Evolutionary conservation across 1,284 basidiomycete genomes (phyloP), one percentile per base, ranked within the genome.

Genomic region (Puccinia hordei): DNA sequence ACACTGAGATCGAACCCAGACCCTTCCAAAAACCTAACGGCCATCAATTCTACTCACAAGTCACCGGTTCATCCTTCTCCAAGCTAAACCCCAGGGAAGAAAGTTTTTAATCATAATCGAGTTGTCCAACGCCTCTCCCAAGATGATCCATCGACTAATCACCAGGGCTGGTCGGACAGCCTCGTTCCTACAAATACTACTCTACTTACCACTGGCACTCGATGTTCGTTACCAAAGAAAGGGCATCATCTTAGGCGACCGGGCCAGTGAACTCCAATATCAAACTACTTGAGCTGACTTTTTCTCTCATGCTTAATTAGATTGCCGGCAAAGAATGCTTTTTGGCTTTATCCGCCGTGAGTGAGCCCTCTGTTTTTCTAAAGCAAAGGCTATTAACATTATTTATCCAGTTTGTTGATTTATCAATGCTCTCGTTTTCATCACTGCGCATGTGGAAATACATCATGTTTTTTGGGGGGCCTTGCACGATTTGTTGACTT

Each of bases 281-380:
- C 12, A 9, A 17, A n/a, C 2, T 33, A 38, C 22, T 68, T 2
- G n/a, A 12, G 33, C 19, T 59, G 49, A 73, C 13, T 19, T 49
- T 49, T 59, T 27, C 17, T 19, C 1, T 35, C 57, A 19, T 41
- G 13, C 10, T 27, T 27, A 35, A 49, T 0, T 63, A 82, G 77
- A 84, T 85, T 51, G 85, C 84, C 13, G 84, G 84, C 27, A 82
- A 83, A 59, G 80, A 83, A 49, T 82, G 81, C 59, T 83, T 85
- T 82, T 82, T 85, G 63, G 83, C 83, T 4, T 81, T 85, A 24
- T 85, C 84, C 6, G 82, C 83, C 51, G 81, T 82, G 38, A 66
- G 75, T 46, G 49, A 19, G 55, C 38, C 17, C 41, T 22, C 22
- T 33, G 6, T n/a, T 10, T 30, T 41, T 51, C 10, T 30, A 22